Evolutionary conservation across 1,284 basidiomycete genomes (phyloP), one percentile per base, ranked within the genome.

Genomic region (Heterobasidion occidentale): DNA sequence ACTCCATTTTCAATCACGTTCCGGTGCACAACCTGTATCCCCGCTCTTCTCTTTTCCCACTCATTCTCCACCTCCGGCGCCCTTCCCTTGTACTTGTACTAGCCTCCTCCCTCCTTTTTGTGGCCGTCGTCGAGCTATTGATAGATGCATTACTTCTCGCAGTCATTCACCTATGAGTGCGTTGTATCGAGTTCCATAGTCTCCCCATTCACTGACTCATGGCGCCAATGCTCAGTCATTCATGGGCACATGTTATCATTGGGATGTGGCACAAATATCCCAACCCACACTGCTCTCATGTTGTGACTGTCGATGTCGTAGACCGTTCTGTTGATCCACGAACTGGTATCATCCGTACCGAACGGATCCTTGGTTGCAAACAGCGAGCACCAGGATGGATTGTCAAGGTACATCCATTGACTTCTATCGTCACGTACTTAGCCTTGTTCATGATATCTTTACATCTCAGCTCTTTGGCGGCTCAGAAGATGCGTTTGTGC

Each of bases 251-350:
- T 74, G 90, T 93, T 63, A 82, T 93, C 62, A 86, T 88, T 68
- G 88, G 88, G 63, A 89, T 95, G 77, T 92, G 91, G 86, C 88
- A 91, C 64, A 98, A 98, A 77, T 98, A 98, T 71, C 94, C 94
- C 51, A 97, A 97, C 69, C 90, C 92, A 50, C 87, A 90, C 65
- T 93, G 94, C 66, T 84, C 90, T 8, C 94, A 98, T 71, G 95
- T 98, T 62, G 78, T 92, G 63, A 91, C 89, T 60, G 84, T 98
- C 64, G 94, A 98, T 71, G 92, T 94, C 19, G 63, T 97, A 54
- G 87, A 91, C 70, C 85, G 93, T 59, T 79, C 86, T 9, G 79
- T 97, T 36, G 88, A 97, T 72, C 82, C 90, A 19, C 69, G 78
- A 53, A 93, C 92, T 12, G 94, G 94, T 34, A 79, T 95, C 58